Percentiles rank a stretch among this genome's conserved stretches.
phyloP scores from a whole-genome alignment of 371 early-diverging fungal genomes.

The Nematocida sp. region DNA sequence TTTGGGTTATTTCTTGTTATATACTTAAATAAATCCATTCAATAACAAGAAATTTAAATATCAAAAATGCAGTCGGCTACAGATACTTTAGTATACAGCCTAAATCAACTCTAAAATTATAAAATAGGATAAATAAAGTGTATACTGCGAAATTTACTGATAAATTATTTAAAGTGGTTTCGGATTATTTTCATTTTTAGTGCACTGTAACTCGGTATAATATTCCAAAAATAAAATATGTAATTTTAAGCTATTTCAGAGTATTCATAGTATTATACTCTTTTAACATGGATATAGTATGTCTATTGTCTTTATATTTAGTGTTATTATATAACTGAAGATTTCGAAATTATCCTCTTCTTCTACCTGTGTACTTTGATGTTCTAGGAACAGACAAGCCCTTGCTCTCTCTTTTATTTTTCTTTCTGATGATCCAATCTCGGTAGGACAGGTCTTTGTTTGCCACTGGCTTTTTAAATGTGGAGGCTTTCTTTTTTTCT shows the following conservation, averaged over 20 bases:
- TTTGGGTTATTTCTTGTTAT: too few species aligned
- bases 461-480: neutral
- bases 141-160: too few species aligned
- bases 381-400: conserved; percentile 81
- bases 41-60: too few species aligned
- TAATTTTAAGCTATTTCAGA: neutral
- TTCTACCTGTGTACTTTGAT: conserved; percentile 89
- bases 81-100: too few species aligned
- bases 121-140: too few species aligned
- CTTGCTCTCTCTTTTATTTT: conserved; percentile 76
- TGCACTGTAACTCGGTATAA: too few species aligned
- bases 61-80: too few species aligned
- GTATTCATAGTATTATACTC: neutral
- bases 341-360: conserved; percentile 71
- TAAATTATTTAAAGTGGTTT: too few species aligned
- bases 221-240: neutral
- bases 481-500: neutral
- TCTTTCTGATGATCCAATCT: conserved; percentile 84
- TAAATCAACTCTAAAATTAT: too few species aligned
- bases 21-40: too few species aligned
- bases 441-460: conserved; percentile 74
- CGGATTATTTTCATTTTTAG: too few species aligned
- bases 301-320: neutral
- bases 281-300: too few species aligned
- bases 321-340: neutral